phyloP scores from a whole-genome alignment of 768 basidiomycete species.

The Terana coerulea region DNA sequence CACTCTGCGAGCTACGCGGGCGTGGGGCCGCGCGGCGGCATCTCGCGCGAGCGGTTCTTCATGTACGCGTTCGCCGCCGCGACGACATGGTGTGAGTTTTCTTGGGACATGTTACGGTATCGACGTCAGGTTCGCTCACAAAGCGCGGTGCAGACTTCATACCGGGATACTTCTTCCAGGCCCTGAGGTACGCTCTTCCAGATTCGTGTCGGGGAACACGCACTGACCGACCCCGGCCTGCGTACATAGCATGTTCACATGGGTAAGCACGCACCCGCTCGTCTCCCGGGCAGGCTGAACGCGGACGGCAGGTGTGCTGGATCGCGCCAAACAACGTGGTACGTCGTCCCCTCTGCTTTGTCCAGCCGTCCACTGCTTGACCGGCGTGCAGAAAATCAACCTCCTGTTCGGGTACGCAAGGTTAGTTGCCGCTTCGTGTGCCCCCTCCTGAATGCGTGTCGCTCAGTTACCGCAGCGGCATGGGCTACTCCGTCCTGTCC shows the following conservation, averaged over 20 bases:
- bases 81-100: conserved; percentile 36
- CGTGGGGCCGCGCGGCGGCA: conserved; percentile 47
- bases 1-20: conserved; percentile 60
- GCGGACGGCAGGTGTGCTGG: conserved; percentile 51
- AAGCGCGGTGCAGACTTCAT: conserved; percentile 41
- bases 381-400: conserved; percentile 43
- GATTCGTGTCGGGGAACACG: not conserved
- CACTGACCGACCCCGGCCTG: not conserved
- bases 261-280: too few relatives aligned
- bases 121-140: not conserved
- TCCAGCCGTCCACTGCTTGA: not conserved
- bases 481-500: conserved; percentile 59
- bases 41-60: conserved; percentile 60
- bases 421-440: too few relatives aligned
- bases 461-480: conserved; percentile 28
- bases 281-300: not conserved
- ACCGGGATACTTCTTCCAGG: conserved; percentile 56
- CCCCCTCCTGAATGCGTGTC: too few relatives aligned
- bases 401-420: conserved; percentile 53
- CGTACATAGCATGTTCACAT: conserved; percentile 39
- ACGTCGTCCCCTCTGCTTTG: conserved; percentile 20
- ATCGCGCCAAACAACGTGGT: conserved; percentile 55
- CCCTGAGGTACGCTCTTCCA: conserved; percentile 41
- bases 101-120: conserved; percentile 11
- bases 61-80: conserved; percentile 46